These are phyloP conservation scores for Nicotiana otophora DNA, from an alignment of 257 asterid genomes.

Conservation along the genomic window DNA sequence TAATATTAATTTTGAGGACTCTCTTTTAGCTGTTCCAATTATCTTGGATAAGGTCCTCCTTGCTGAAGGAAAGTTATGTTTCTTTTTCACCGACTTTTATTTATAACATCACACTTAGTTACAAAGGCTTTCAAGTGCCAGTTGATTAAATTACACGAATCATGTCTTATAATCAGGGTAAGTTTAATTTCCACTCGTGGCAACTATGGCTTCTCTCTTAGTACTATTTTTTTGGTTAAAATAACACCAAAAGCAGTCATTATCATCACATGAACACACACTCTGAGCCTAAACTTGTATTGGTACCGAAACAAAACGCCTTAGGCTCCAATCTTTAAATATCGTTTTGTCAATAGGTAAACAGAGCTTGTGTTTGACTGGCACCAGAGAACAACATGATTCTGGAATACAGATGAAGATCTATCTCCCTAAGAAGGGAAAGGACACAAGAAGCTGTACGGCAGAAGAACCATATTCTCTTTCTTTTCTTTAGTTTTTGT, in stretches of 20 bases:
- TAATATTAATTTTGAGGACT: conserved; percentile 80
- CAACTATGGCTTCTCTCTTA: conserved; percentile 49
- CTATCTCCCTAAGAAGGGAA: not conserved
- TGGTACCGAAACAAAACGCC: not conserved
- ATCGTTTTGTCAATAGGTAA: not conserved
- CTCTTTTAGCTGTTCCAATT: conserved; percentile 91
- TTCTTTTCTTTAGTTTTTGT: not conserved
- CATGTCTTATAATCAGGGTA: conserved; percentile 40
- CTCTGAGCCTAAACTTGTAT: not conserved
- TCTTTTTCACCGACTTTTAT: not conserved
- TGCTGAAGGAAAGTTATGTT: conserved; percentile 66
- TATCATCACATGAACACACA: not conserved
- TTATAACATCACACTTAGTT: not conserved
- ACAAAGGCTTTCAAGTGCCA: too few relatives aligned
- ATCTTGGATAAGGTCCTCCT: conserved; percentile 93
- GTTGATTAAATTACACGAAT: not conserved
- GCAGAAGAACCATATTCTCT: not conserved
- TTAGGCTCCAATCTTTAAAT: not conserved
- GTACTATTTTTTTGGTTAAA: not conserved
- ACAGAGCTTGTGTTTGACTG: conserved; percentile 97
- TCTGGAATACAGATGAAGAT: conserved; percentile 75
- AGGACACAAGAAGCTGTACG: not conserved
- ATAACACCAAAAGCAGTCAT: not conserved
- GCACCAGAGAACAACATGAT: conserved; percentile 99
- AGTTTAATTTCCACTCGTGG: conserved; percentile 25